These are phyloP conservation scores for Pseudogymnoascus sp. DNA, from an alignment of 2,329 filamentous ascomycete genomes.

Conservation along the genomic window DNA sequence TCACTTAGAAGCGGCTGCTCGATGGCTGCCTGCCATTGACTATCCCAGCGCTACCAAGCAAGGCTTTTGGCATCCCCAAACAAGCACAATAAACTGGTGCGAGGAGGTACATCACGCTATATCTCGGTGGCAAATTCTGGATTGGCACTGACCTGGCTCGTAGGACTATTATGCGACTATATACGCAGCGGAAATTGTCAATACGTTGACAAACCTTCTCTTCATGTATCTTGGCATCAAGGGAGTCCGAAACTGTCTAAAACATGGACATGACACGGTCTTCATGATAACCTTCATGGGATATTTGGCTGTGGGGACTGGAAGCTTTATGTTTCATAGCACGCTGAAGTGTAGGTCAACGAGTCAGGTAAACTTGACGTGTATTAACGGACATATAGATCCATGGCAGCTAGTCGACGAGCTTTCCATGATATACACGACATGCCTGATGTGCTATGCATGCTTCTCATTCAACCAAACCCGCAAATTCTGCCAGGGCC, in stretches of 20 bases:
- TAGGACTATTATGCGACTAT: constrained; percentile 69
- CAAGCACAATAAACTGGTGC: constrained; percentile 69
- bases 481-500: constrained; percentile 34
- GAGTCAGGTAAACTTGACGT: not conserved
- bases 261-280: constrained; percentile 63
- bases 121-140: not conserved
- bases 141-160: constrained; percentile 12
- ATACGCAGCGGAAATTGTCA: constrained; percentile 71
- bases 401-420: constrained; percentile 65
- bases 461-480: constrained; percentile 55
- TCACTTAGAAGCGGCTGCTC: not conserved
- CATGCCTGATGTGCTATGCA: constrained; percentile 60
- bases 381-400: constrained; percentile 33
- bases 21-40: constrained; percentile 9
- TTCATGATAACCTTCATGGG: constrained; percentile 57
- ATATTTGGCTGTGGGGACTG: constrained; percentile 31
- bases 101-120: constrained; percentile 52
- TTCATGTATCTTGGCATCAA: constrained; percentile 72
- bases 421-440: constrained; percentile 64
- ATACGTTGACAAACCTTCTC: constrained; percentile 70
- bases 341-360: constrained; percentile 32
- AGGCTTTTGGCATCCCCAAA: constrained; percentile 62
- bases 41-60: constrained; percentile 27
- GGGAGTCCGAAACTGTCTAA: constrained; percentile 64
- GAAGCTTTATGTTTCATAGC: constrained; percentile 33